Base-by-base conservation (phyloP, 1,284 basidiomycete genomes). In the Cystobasidium sp. region DNA sequence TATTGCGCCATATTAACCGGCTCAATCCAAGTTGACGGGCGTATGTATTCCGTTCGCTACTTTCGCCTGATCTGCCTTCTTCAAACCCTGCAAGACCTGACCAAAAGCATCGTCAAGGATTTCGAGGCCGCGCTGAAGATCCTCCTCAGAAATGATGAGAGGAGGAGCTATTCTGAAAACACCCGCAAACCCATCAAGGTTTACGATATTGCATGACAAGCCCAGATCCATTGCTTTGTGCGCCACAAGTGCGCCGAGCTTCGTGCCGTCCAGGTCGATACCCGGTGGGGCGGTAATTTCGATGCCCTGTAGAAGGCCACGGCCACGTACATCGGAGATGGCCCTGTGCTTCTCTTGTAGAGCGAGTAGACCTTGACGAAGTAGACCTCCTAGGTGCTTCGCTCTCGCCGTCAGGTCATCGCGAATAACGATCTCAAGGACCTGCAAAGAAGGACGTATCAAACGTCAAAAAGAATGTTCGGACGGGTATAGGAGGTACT, bases 231-330 rank as follows among this genome's bases (percentile, higher is more conserved):
- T 76, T 41, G 18, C 76, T 75, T 76, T 75, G 20, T 77, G 74
- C 10, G 68, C 75, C 52, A 79, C 63, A 47, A 80, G 77, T n/a
- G 58, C 56, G 14, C 68, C 68, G 12, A 70, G 59, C 68, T 70
- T 70, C 24, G 62, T 47, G 16, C 68, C 68, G 12, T 37, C 22
- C n/a, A 61, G 16, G 18, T 59, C 49, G n/a, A 70, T 43, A 18
- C 58, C 68, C 39, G 41, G 22, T 6, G 68, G 68, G 6, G 68
- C 58, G 0, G 31, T 49, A 46, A 70, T n/a, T 76, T 75, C 75
- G 89, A 91, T 43, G 91, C 92, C 24, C 91, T 92, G 76, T 93
- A 83, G 52, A 94, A 87, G 75, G 94, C 82, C 85, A 95, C 83
- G 52, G 90, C 92, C 82, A 16, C 53, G 52, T 1, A 74, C 71